These are phyloP conservation scores for Thielaviopsis euricoi DNA, from an alignment of 2,329 filamentous ascomycete species.

Conservation along the genomic window DNA sequence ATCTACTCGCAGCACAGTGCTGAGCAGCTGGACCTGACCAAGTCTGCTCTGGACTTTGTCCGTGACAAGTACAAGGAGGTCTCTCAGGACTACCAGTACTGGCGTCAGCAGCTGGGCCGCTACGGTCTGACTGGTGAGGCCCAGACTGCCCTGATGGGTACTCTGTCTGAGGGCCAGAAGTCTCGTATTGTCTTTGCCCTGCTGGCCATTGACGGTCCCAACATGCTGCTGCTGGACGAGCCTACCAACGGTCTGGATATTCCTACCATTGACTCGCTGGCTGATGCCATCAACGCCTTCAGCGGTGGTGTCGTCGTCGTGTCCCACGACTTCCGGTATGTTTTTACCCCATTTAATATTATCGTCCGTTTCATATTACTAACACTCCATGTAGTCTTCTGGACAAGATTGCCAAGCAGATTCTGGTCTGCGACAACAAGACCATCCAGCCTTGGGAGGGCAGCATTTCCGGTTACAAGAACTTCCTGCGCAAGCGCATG, in stretches of 20 bases:
- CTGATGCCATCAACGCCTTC: conserved; percentile 93
- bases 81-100: conserved; percentile 97
- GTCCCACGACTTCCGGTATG: conserved; percentile 95
- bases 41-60: conserved; percentile 94
- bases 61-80: conserved; percentile 82
- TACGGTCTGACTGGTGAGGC: conserved; percentile 88
- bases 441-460: conserved; percentile 82
- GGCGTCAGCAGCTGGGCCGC: conserved; percentile 89
- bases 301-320: conserved; percentile 95
- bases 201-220: conserved; percentile 84
- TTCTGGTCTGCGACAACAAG: conserved; percentile 98
- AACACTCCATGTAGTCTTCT: conserved; percentile 47
- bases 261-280: conserved; percentile 91
- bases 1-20: conserved; percentile 97
- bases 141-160: conserved; percentile 96
- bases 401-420: conserved; percentile 99
- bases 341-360: conserved; percentile 2
- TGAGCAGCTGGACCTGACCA: conserved; percentile 95
- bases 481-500: conserved; percentile 99
- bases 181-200: conserved; percentile 95
- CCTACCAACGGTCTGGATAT: conserved; percentile 99
- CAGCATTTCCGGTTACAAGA: conserved; percentile 88
- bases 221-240: conserved; percentile 96
- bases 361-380: background rate
- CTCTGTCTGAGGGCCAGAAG: conserved; percentile 93